A percentile compares a stretch with the other conserved stretches of the same genome.
These are phyloP conservation scores for Kodamaea fungicola DNA, from an alignment of 1,139 yeast genomes.

Conservation along the genomic window DNA sequence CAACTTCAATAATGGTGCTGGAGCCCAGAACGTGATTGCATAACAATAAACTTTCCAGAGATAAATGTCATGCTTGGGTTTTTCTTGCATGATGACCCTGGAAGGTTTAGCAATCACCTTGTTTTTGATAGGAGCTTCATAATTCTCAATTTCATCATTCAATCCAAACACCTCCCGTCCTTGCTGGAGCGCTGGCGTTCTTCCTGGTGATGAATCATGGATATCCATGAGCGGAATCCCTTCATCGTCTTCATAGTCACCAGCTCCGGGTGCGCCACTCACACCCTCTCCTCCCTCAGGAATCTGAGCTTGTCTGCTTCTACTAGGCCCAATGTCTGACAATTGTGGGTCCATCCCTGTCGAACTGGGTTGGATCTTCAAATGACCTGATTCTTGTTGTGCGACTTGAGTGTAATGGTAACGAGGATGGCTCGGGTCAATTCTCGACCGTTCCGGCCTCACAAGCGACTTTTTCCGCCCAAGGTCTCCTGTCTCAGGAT, in stretches of 20 bases:
- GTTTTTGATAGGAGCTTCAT: constrained; percentile 23
- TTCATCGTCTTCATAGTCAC: constrained; percentile 25
- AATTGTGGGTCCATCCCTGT: constrained; percentile 68
- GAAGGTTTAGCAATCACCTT: constrained; percentile 24
- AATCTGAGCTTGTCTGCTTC: not conserved
- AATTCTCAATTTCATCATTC: constrained; percentile 48
- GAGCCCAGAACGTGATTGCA: constrained; percentile 86
- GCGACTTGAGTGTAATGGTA: constrained; percentile 82
- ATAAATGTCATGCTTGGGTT: constrained; percentile 37
- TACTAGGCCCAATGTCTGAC: constrained; percentile 6
- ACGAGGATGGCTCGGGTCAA: constrained; percentile 67
- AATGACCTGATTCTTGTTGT: constrained; percentile 60
- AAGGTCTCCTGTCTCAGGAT: constrained; percentile 48
- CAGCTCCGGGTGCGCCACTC: constrained; percentile 5
- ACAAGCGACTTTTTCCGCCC: constrained; percentile 66
- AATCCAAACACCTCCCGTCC: constrained; percentile 59
- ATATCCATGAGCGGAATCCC: constrained; percentile 48
- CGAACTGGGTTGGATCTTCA: constrained; percentile 64
- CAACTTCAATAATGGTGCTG: constrained; percentile 64
- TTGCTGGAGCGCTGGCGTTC: not conserved
- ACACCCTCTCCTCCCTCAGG: not conserved
- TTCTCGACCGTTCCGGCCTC: constrained; percentile 74
- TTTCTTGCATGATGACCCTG: constrained; percentile 10
- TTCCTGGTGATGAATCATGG: constrained; percentile 12
- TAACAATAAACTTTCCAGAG: constrained; percentile 84